Percentiles rank a stretch among this genome's conserved stretches.
These are phyloP conservation scores for Lithohypha guttulata DNA, from an alignment of 2,329 filamentous ascomycete genomes.

Conservation along the genomic window DNA sequence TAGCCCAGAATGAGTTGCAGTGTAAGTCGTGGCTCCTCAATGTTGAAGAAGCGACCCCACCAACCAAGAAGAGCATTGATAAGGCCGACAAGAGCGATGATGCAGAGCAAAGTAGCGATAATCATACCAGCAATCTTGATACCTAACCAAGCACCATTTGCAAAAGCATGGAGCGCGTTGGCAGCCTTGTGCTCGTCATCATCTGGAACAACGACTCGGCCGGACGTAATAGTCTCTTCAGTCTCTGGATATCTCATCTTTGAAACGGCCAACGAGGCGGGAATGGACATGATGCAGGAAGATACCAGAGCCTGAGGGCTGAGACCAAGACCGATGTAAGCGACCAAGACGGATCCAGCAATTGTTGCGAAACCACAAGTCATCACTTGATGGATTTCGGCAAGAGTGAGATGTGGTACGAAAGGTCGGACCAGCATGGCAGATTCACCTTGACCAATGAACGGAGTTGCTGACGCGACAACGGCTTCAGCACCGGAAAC, in stretches of 20 bases:
- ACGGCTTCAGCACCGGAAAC: conserved; percentile 90
- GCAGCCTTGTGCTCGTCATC: conserved; percentile 64
- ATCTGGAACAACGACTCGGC: conserved; percentile 68
- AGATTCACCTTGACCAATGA: conserved; percentile 89
- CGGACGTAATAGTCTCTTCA: conserved; percentile 74
- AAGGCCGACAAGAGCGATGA: conserved; percentile 65
- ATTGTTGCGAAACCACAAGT: conserved; percentile 88
- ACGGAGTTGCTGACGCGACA: conserved; percentile 82
- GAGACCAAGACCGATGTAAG: conserved; percentile 73
- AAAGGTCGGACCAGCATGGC: conserved; percentile 87
- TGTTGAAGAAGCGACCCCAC: conserved; percentile 71
- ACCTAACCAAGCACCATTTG: conserved; percentile 74
- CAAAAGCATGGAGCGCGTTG: conserved; percentile 75
- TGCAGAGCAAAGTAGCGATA: conserved; percentile 65
- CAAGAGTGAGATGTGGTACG: conserved; percentile 70
- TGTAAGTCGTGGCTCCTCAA: conserved; percentile 58
- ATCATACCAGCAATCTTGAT: conserved; percentile 83
- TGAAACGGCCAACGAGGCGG: conserved; percentile 76
- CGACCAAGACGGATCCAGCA: conserved; percentile 73
- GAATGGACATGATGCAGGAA: conserved; percentile 91
- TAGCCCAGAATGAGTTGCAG: conserved; percentile 69
- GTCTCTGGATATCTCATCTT: conserved; percentile 85
- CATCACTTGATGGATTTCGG: conserved; percentile 88
- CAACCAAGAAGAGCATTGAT: conserved; percentile 68
- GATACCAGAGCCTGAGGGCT: conserved; percentile 79